Evolutionary conservation across 352 stramenopile genomes (phyloP).

Genomic region (Saprolegnia parasitica): DNA sequence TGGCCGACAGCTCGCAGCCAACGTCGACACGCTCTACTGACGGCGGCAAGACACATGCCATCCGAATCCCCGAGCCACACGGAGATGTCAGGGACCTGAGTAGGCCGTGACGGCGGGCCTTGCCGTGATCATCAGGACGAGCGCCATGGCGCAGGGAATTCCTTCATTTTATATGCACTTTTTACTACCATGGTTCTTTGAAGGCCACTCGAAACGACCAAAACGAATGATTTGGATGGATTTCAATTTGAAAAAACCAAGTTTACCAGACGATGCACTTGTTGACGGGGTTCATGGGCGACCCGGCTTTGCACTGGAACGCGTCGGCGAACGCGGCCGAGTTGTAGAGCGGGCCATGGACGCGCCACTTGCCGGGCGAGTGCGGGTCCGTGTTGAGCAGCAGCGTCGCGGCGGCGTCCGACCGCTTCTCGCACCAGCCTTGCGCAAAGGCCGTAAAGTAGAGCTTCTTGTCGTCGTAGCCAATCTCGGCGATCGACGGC

Average conservation of each 20-base stretch:
- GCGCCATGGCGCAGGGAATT: no score
- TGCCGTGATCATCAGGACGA: no score
- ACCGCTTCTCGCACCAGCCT: constrained; percentile 58
- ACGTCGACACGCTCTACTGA: no score
- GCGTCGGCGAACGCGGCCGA: constrained; percentile 53
- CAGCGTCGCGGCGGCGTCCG: constrained; percentile 42
- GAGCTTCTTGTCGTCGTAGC: constrained; percentile 42
- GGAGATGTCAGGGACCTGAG: no score
- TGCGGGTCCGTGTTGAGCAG: constrained; percentile 51
- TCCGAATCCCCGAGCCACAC: no score
- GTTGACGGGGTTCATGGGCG: constrained; percentile 59
- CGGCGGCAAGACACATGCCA: no score
- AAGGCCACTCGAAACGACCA: neutral
- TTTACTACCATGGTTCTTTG: no score
- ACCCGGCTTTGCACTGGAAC: constrained; percentile 54
- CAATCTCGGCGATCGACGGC: constrained; percentile 19
- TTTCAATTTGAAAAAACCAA: no score
- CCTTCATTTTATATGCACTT: no score
- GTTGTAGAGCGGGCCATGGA: constrained; percentile 63
- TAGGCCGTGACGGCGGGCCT: no score
- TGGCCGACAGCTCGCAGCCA: no score
- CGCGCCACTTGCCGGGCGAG: constrained; percentile 57
- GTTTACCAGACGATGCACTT: constrained; percentile 77
- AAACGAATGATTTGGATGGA: neutral
- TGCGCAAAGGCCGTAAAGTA: constrained; percentile 71